A percentile compares a stretch with the other conserved stretches of the same genome.
Conservation (phyloP, 208 protist species). For the Acanthamoeba sp. region DNA sequence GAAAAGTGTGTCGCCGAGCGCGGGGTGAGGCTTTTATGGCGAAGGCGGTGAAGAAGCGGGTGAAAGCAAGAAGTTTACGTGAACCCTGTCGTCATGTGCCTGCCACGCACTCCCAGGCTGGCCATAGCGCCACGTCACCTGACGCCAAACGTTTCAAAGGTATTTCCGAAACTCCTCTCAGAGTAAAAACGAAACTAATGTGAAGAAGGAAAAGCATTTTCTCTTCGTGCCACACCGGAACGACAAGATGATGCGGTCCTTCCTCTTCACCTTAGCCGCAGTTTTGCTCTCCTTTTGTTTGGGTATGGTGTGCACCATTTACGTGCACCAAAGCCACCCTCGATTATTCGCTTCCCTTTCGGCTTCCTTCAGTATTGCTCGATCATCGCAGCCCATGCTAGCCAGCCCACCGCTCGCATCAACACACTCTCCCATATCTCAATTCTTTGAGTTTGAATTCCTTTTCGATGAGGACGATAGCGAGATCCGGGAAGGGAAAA, state of each 20-base stretch:
- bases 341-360: not conserved
- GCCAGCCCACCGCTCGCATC: not conserved
- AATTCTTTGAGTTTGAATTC: slow-evolving; percentile 56
- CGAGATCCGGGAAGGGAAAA: not conserved
- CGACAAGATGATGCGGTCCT: not conserved
- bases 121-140: not conserved
- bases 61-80: slow-evolving; percentile 42
- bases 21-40: not conserved
- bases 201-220: too few species aligned
- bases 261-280: slow-evolving; percentile 1
- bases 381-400: not conserved
- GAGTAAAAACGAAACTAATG: too few species aligned
- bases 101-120: slow-evolving; percentile 23
- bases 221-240: not conserved
- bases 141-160: not conserved
- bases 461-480: not conserved
- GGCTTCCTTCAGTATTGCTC: not conserved
- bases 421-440: not conserved
- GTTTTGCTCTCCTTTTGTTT: not conserved
- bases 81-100: not conserved
- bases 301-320: not conserved
- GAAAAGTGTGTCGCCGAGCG: too few species aligned
- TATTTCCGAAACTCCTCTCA: not conserved
- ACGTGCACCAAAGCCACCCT: not conserved
- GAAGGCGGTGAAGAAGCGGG: slow-evolving; percentile 3